Evolutionary conservation across 177 flowering plant genomes (phyloP).

Genomic region (Vitis hybrid): DNA sequence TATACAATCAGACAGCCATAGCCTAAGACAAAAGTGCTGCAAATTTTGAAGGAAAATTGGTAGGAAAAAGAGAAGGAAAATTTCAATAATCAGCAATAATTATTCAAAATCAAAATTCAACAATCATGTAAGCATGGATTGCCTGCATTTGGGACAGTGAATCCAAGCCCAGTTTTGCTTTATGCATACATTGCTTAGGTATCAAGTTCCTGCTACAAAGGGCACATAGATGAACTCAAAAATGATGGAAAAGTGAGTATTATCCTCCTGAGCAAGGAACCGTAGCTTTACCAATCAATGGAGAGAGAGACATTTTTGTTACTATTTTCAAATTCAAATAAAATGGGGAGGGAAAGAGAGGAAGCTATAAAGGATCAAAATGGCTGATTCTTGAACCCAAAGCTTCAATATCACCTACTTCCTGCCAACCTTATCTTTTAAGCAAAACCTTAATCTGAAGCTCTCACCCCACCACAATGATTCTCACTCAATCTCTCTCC

Average conservation of each 20-base stretch:
- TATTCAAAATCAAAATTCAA: too few relatives aligned
- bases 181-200: conserved; percentile 24
- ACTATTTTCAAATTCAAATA: conserved; percentile 12
- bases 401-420: conserved; percentile 57
- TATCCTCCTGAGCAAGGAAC: conserved; percentile 15
- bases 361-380: neutral
- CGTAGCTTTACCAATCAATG: conserved; percentile 3
- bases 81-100: too few relatives aligned
- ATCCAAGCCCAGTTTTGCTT: neutral
- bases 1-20: neutral
- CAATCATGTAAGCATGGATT: too few relatives aligned
- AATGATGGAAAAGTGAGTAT: conserved; percentile 4
- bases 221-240: neutral
- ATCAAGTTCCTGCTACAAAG: conserved; percentile 14
- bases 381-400: conserved; percentile 53
- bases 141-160: too few relatives aligned
- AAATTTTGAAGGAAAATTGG: too few relatives aligned
- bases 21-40: too few relatives aligned
- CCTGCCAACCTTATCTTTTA: conserved; percentile 60
- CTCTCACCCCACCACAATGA: conserved; percentile 19
- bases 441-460: conserved; percentile 52
- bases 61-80: too few relatives aligned
- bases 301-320: neutral
- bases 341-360: conserved; percentile 17
- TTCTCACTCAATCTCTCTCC: conserved; percentile 4